Base-by-base conservation (phyloP, 257 asterid species). In the Solanum virginianum region DNA sequence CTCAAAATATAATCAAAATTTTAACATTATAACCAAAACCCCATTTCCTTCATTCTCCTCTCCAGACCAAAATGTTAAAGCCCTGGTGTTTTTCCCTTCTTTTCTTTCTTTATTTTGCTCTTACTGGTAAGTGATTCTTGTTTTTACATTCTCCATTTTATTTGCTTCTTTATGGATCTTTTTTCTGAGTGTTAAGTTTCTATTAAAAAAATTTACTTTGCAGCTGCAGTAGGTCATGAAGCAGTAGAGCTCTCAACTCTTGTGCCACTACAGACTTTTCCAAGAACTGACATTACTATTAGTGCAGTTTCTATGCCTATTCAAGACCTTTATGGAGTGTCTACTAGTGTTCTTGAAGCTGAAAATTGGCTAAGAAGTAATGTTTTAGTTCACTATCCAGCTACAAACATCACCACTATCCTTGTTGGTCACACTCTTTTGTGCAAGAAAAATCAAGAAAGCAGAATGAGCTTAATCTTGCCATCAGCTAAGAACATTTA, bases 401-500 rank as follows among this genome's bases (percentile, higher is more conserved):
- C 89, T 83, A 88, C 89, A 82, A 94, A 93, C 60, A 86, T 93
- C 2, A 90, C 91, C 85, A 86, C 92, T 71, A 89, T 96, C 85
- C 82, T 92, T 85, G 94, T 91, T 75, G 97, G 95, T 85, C 86
- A 90, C 84, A 47, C 84, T 39, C 84, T 92, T 29, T 80, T 90
- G 5, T 94, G 99, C 89, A 83, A 71, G 51, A 36, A 77, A 69
- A 81, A 86, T 54, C 87, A 90, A 66, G 90, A 85, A 24, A 83
- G 79, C 59, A 57, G 49, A 10, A 66, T 88, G 41, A 88, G 68
- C 13, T 87, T 91, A 45, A 82, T 94, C 79, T 80, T 93, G 65
- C 98, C 97, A 11, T 88, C 97, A 5, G 14, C 92, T 53, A 93
- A 90, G 86, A 96, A 93, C 93, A 88, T 96, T 66, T 91, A 93